Evolutionary conservation across 106 monocot genomes (phyloP).

Genomic region (Apostasia shenzhenica): DNA sequence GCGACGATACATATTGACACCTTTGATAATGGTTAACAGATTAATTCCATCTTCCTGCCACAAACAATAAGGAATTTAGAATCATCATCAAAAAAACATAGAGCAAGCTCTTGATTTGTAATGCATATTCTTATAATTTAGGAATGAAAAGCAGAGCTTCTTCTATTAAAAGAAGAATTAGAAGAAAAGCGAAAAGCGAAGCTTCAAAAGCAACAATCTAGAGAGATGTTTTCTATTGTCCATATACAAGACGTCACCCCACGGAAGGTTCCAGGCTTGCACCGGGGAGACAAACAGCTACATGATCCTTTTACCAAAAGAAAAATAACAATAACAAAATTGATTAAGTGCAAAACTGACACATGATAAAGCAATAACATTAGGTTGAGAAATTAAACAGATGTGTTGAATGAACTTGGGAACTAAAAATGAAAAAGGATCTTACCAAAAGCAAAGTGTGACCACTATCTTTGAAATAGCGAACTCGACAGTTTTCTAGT

Average conservation of each 20-base stretch:
- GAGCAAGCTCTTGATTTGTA: background rate
- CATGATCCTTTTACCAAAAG: background rate
- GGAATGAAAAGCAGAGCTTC: too few species aligned
- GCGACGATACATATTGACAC: slow-evolving; percentile 12
- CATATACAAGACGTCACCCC: too few species aligned
- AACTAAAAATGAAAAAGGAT: background rate
- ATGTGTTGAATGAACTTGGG: too few species aligned
- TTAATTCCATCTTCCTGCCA: slow-evolving; percentile 26
- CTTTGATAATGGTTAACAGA: slow-evolving; percentile 17
- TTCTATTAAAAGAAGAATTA: too few species aligned
- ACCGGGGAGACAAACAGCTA: background rate
- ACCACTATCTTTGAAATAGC: slow-evolving; percentile 86
- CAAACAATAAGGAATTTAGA: slow-evolving; percentile 2
- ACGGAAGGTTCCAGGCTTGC: background rate
- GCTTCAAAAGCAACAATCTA: too few species aligned
- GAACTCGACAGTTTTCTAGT: slow-evolving; percentile 68
- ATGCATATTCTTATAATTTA: background rate
- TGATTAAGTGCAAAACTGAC: too few species aligned
- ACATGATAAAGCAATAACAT: too few species aligned
- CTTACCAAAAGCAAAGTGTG: slow-evolving; percentile 82
- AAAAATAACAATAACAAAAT: too few species aligned
- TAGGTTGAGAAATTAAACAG: too few species aligned
- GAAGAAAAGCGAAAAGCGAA: too few species aligned
- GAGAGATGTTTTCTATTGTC: too few species aligned
- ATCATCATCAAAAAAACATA: background rate